Base-by-base conservation (phyloP, 805 yeast genomes). In the Wickerhamomyces tratensis region DNA sequence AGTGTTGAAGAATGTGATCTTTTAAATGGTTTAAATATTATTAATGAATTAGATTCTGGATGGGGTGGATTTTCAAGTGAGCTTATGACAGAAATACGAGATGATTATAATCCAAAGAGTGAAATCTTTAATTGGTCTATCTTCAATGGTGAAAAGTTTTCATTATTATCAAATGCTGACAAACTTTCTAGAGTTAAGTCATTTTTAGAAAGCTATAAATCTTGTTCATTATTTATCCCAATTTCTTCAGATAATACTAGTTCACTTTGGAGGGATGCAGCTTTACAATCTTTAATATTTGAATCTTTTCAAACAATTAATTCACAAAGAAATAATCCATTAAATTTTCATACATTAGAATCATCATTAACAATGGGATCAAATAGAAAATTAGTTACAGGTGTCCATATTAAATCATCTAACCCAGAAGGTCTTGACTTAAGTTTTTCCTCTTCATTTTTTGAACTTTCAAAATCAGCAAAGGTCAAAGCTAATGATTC, bases 21-120 rank as follows among this genome's bases (percentile, higher is more conserved):
- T 27, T 55, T 89, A 15, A 75, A 72, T 42, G 96, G 96, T 1
- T 44, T 93, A 9, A 84, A 83, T 49, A 40, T 86, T 0, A 53
- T 80, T 3, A 73, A 83, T 0, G 96, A 88, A 41, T 49, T 81
- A 4, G 95, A 86, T 54, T 69, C 77, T 25, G 84, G 82, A 0
- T 91, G 98, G 98, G 82, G 87, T 39, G 95, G 95, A 0, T 77
- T 84, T 50, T 60, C 85, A 5, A 57, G 63, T 36, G 68, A 69
- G 38, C 49, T 79, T 47, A 44, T 88, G 25, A 52, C 62, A n/a
- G 72, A 69, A 7, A 40, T 88, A 15, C 67, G 75, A 43, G 96
- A 89, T 56, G 94, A 86, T 51, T 81, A 74, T 50, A 65, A 80
- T 13, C 71, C 80, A 2, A 78, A 77, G 51, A 54, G 59, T 2